Percentiles rank a stretch among this genome's conserved stretches.
These are phyloP conservation scores for Gautieria morchelliformis DNA, from an alignment of 768 basidiomycete genomes.

Conservation along the genomic window DNA sequence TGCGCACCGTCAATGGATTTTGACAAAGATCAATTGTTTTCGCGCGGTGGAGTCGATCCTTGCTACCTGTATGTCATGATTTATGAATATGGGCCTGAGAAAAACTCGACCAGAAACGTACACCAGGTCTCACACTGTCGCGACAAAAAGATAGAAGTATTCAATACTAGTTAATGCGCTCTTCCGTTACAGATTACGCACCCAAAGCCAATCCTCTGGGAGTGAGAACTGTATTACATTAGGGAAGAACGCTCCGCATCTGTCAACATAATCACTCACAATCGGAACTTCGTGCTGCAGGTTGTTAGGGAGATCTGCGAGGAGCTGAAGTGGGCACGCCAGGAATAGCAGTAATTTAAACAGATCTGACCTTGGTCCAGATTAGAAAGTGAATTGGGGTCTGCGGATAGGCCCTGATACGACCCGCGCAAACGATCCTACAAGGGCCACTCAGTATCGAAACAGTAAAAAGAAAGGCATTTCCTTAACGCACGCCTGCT, in stretches of 20 bases:
- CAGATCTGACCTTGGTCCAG: slow-evolving; percentile 70
- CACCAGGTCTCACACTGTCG: slow-evolving; percentile 99
- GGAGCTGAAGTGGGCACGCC: neutral
- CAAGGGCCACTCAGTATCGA: neutral
- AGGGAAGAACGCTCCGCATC: neutral
- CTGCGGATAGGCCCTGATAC: slow-evolving; percentile 89
- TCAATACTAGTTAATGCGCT: too few relatives aligned
- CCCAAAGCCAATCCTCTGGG: slow-evolving; percentile 94
- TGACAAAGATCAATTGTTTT: slow-evolving; percentile 96
- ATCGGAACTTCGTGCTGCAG: slow-evolving; percentile 89
- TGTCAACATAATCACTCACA: slow-evolving; percentile 36
- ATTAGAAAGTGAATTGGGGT: slow-evolving; percentile 90
- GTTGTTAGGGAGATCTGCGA: slow-evolving; percentile 82
- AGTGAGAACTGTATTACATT: slow-evolving; percentile 57
- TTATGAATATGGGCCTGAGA: neutral
- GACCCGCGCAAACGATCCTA: slow-evolving; percentile 84
- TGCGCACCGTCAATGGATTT: slow-evolving; percentile 82
- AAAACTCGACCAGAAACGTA: slow-evolving; percentile 26
- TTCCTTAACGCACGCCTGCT: slow-evolving; percentile 36
- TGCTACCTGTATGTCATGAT: slow-evolving; percentile 45
- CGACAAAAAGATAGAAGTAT: neutral
- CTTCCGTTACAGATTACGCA: slow-evolving; percentile 26
- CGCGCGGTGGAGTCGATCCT: slow-evolving; percentile 66
- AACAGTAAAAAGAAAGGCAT: neutral
- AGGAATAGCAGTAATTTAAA: neutral